phyloP scores from a whole-genome alignment of 1,284 basidiomycete species.

The Naganishia liquefaciens region DNA sequence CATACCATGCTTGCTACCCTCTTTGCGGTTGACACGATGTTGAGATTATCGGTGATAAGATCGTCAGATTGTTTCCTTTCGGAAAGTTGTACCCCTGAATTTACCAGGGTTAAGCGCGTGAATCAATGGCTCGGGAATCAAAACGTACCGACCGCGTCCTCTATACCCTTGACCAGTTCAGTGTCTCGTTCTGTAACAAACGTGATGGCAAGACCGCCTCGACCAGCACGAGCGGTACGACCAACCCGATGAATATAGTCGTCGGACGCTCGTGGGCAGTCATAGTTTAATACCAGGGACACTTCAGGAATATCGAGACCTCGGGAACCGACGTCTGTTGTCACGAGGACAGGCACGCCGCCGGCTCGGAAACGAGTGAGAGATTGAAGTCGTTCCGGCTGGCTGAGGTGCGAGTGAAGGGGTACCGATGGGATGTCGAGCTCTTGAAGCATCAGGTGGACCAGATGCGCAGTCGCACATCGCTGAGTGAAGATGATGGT shows the following conservation, averaged over 20 bases:
- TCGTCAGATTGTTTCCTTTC: conserved; percentile 77
- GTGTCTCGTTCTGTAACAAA: conserved; percentile 95
- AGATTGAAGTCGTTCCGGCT: conserved; percentile 81
- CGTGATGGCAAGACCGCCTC: conserved; percentile 84
- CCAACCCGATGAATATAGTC: conserved; percentile 65
- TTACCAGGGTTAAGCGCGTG: not conserved
- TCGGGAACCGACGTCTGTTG: conserved; percentile 91
- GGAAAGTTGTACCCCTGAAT: conserved; percentile 67
- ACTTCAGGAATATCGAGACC: conserved; percentile 95
- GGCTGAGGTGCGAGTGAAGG: conserved; percentile 85
- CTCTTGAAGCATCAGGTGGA: conserved; percentile 76
- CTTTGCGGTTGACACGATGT: conserved; percentile 86
- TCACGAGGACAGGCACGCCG: conserved; percentile 86
- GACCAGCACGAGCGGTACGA: conserved; percentile 90
- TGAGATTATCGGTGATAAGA: conserved; percentile 80
- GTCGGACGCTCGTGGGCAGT: conserved; percentile 67
- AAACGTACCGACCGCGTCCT: conserved; percentile 55
- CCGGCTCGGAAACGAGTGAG: conserved; percentile 83
- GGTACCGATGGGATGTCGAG: conserved; percentile 82
- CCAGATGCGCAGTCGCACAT: conserved; percentile 83
- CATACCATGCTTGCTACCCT: conserved; percentile 88
- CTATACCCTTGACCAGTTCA: conserved; percentile 77
- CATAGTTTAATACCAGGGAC: conserved; percentile 95
- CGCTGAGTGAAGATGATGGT: conserved; percentile 95
- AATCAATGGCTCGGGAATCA: too few relatives aligned